phyloP scores from a whole-genome alignment of 23 red algal species.

The Pyropia yezoensis region DNA sequence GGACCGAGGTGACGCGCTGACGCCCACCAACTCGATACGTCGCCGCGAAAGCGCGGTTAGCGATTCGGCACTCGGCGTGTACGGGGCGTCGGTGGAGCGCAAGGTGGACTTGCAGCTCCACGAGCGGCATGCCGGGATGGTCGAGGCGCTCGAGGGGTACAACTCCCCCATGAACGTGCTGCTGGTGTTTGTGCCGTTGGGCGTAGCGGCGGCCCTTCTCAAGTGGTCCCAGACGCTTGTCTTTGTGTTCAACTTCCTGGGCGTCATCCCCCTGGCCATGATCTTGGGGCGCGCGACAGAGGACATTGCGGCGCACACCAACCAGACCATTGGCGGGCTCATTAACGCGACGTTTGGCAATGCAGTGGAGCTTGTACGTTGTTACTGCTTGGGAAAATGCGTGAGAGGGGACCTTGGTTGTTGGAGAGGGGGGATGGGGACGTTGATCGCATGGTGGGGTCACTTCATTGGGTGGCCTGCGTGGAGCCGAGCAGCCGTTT shows the following conservation, averaged over 20 bases:
- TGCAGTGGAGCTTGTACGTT: constrained; percentile 67
- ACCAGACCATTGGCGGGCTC: constrained; percentile 66
- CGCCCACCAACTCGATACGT: too few relatives aligned
- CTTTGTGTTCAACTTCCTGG: constrained; percentile 82
- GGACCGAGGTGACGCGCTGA: too few relatives aligned
- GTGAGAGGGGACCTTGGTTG: too few relatives aligned
- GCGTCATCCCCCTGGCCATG: constrained; percentile 78
- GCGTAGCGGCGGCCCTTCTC: constrained; percentile 28
- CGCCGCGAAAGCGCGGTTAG: too few relatives aligned
- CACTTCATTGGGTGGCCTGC: too few relatives aligned
- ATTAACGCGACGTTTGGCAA: constrained; percentile 98
- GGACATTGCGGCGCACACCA: constrained; percentile 86
- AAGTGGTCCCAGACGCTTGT: constrained; percentile 7
- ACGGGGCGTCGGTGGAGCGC: too few relatives aligned
- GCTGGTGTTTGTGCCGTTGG: constrained; percentile 72
- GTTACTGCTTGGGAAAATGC: too few relatives aligned
- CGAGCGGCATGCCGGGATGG: constrained; percentile 23
- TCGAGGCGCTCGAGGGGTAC: constrained; percentile 53
- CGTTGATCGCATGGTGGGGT: too few relatives aligned
- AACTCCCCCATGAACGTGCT: constrained; percentile 43
- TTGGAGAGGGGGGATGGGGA: too few relatives aligned
- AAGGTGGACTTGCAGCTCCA: constrained; percentile 10
- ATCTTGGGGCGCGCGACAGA: constrained; percentile 86
- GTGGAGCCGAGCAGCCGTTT: too few relatives aligned
- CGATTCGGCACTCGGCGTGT: too few relatives aligned